These are phyloP conservation scores for Physocladia obscura DNA, from an alignment of 192 early-diverging fungal genomes.

Conservation along the genomic window DNA sequence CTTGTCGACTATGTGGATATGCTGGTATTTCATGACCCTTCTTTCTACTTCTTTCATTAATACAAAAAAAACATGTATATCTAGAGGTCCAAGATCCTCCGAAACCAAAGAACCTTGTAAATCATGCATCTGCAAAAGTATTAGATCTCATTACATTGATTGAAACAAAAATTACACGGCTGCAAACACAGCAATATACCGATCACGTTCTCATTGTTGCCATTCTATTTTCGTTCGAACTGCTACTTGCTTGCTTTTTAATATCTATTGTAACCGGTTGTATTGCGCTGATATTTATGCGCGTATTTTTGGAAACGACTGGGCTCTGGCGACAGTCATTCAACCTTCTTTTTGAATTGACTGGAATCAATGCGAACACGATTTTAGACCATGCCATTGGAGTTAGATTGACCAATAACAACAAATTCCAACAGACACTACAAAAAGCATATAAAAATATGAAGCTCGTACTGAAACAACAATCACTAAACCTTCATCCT, in stretches of 20 bases:
- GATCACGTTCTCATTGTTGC: conserved; percentile 9
- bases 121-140: not conserved
- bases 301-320: conserved; percentile 4
- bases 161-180: not conserved
- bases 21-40: conserved; percentile 17
- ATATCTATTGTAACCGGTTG: not conserved
- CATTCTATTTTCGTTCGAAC: conserved; percentile 1
- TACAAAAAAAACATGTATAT: no score
- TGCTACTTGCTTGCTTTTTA: conserved; percentile 5
- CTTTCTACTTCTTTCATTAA: no score
- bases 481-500: no score
- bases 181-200: not conserved
- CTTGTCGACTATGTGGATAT: conserved; percentile 19
- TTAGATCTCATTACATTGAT: not conserved
- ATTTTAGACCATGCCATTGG: no score
- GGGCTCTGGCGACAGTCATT: conserved; percentile 16
- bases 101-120: not conserved
- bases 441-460: not conserved
- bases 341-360: not conserved
- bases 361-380: not conserved
- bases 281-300: not conserved
- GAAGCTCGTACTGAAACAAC: no score
- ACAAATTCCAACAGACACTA: no score
- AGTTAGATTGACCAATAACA: no score
- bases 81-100: conserved; percentile 6